These are phyloP conservation scores for Streptanthus diversifolius DNA, from an alignment of 345 rosid genomes.

Conservation along the genomic window DNA sequence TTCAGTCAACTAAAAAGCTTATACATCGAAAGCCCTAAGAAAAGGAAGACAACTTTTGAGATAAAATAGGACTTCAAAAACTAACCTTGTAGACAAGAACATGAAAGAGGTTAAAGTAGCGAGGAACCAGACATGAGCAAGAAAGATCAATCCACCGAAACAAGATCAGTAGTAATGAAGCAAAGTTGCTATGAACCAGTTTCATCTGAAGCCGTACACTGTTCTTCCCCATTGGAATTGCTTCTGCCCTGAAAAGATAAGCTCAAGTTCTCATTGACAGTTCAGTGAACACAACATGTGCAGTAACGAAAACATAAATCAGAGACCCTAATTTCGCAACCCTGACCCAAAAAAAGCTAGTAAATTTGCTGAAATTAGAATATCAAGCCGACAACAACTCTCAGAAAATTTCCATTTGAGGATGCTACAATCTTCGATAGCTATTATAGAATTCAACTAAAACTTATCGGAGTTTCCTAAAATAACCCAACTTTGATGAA, in stretches of 20 bases:
- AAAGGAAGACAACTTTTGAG: conserved; percentile 5
- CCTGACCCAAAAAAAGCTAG: neutral
- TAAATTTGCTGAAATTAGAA: neutral
- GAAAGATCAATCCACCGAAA: conserved; percentile 89
- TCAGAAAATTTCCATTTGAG: neutral
- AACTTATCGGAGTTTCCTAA: conserved; percentile 17
- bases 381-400: neutral
- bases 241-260: conserved; percentile 61
- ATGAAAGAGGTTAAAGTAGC: conserved; percentile 82
- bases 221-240: conserved; percentile 78
- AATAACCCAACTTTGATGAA: conserved; percentile 14
- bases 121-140: conserved; percentile 63
- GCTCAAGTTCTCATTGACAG: conserved; percentile 14
- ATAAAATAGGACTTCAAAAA: neutral
- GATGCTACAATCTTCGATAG: too few relatives aligned
- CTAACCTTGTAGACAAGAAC: conserved; percentile 77
- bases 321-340: neutral
- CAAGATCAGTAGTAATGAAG: conserved; percentile 69
- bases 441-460: neutral
- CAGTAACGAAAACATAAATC: neutral
- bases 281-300: conserved; percentile 13
- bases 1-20: neutral
- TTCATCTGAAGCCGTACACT: conserved; percentile 83
- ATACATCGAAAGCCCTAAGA: neutral
- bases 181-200: conserved; percentile 74